Evolutionary conservation across 2,329 filamentous ascomycete genomes (phyloP), one percentile per base, ranked within the genome.

Genomic region (Calonectria montana): DNA sequence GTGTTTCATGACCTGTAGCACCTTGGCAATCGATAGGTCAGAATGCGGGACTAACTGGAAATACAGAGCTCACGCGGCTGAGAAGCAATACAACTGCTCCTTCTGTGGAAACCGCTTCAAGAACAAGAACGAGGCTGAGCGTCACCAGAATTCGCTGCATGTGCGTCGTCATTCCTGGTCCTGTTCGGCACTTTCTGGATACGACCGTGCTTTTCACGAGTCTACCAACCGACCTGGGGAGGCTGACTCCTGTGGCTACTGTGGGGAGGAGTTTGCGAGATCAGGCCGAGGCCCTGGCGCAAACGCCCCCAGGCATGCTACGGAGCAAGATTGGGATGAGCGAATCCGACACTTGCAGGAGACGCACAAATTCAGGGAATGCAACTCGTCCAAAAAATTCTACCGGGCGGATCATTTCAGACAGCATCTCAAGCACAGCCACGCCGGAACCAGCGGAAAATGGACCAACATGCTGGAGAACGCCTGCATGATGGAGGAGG

Each of bases 381-480:
- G 97, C 89, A 99, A 99, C 83, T 95, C 97, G 80, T 94, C 94
- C 77, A 99, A 99, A 88, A 98, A 98, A 83, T 99, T 99, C 83
- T 99, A 94, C 86, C 91, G 97, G 43, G 97, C 97, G 39, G 97
- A 99, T 83, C 97, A 99, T 83, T 99, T 99, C 88, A 92, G 97
- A 71, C 97, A 99, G 84, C 97, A 99, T 84, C 87, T 99, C 70
- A 99, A 98, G 87, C 97, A 99, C 83, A 98, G 95, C 82, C 97
- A 98, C 84, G 94, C 94, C 43, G 97, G 97, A 41, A 96, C 95
- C 0, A 98, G 95, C 83, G 97, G 97, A 37, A 98, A 98, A 84
- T 99, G 97, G 97, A 99, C 97, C 15, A 98, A 98, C 83, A 96
- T 98, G 89, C 88, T 99, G 39, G 97, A 99, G 82, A 97, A 95